Base-by-base conservation (phyloP, 2,329 filamentous ascomycete species). In the Pseudogymnoascus sp. region DNA sequence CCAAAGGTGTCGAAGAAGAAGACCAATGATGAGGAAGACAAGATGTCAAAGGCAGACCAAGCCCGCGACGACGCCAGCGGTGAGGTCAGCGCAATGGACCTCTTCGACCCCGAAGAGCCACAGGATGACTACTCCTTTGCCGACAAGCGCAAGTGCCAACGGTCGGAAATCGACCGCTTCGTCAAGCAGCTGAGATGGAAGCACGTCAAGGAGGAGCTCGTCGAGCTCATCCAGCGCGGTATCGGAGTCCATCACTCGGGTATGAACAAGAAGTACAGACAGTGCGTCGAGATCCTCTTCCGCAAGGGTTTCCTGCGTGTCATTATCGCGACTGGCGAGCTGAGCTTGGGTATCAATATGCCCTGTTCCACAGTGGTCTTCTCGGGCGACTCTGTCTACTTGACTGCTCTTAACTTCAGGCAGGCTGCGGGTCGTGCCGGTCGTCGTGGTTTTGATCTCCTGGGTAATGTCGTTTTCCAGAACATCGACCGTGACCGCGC, bases 301-400 rank as follows among this genome's bases (percentile, higher is more conserved):
- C 83, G 90, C 7, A 88, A 84, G 72, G 88, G 89, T 0, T 92
- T 84, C 71, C 75, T 93, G 43, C 81, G 83, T 6, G 85, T 89
- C 0, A 85, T 93, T 28, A 81, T 93, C 25, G 89, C 90, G 0
- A 93, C 90, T 1, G 90, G 89, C 0, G 92, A 89, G 0, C 80
- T 92, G 21, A 87, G 88, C 1, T 78, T 93, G 4, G 90, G 90
- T 77, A 89, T 93, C 77, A 93, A 91, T 69, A 90, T 91, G 87
- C 90, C 90, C 8, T 93, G 89, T 73, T 90, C 90, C 73, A 93
- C 90, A 0, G 89, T 92, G 0, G 84, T 92, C 1, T 93, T 93
- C 73, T 82, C 81, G 14, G 89, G 88, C 0, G 89, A 93, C 72
- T 90, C 86, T 0, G 79, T 90, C 2, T 92, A 84, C 71, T 76